A percentile compares a stretch with the other conserved stretches of the same genome.
These are phyloP conservation scores for Exophiala viscosa DNA, from an alignment of 2,329 filamentous ascomycete species.

Conservation along the genomic window DNA sequence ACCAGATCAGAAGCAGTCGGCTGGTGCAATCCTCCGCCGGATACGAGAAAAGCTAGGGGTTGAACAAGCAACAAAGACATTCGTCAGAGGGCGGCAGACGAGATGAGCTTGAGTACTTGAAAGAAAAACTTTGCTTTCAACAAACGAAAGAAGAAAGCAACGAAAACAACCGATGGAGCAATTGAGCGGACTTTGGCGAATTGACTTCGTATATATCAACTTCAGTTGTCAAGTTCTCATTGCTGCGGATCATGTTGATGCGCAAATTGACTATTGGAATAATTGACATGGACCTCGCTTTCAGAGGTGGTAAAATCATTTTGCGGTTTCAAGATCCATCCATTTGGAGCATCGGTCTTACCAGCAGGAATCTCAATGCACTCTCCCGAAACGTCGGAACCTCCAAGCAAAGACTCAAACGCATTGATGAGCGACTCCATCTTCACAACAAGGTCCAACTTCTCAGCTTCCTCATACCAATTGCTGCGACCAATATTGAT, in stretches of 20 bases:
- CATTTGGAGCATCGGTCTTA: not conserved
- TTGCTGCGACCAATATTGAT: slow-evolving; percentile 32
- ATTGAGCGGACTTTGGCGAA: not conserved
- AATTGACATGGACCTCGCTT: not conserved
- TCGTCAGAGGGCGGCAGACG: not conserved
- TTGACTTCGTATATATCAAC: too few relatives aligned
- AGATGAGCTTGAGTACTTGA: too few relatives aligned
- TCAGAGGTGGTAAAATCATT: not conserved
- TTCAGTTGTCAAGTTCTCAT: not conserved
- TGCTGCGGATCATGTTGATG: not conserved
- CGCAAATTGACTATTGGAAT: not conserved
- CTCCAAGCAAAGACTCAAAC: slow-evolving; percentile 37
- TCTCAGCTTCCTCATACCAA: slow-evolving; percentile 38
- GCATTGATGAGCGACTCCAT: slow-evolving; percentile 39
- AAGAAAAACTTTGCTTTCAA: not conserved
- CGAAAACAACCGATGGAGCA: not conserved
- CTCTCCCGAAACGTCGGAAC: slow-evolving; percentile 34
- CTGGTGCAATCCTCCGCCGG: not conserved
- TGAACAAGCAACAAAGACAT: not conserved
- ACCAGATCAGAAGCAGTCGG: slow-evolving; percentile 9
- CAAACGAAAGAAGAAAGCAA: not conserved
- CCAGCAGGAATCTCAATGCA: slow-evolving; percentile 34
- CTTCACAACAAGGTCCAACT: slow-evolving; percentile 34
- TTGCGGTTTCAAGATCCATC: not conserved
- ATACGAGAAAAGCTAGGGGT: slow-evolving; percentile 10